Evolutionary conservation across 805 yeast species (phyloP), one percentile per base, ranked within the genome.

Genomic region (Yamadazyma kitorensis): DNA sequence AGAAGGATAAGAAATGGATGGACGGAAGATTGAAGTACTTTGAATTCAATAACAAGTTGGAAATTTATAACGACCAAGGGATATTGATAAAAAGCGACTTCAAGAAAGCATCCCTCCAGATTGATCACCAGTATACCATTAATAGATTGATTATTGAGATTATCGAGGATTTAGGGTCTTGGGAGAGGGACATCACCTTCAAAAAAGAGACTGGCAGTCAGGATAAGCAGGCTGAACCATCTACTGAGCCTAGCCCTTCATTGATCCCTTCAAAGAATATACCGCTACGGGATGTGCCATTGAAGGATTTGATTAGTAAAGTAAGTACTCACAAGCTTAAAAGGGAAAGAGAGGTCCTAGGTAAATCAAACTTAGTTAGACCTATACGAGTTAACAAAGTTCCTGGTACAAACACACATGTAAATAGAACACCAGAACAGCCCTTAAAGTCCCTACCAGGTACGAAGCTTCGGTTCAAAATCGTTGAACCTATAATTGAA

Each of bases 1-100:
- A 76, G 46, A 72, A 65, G 38, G 64, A 59, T 29, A 74, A 75
- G 45, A 55, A 55, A 38, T 76, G 80, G 80, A 59, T 59, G 36
- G 82, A 76, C 45, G 80, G 80, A 1, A 56, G 47, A 8, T 47
- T 74, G 34, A 59, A 60, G 36, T 61, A 55, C 48, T 76, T 69
- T 48, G 66, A 64, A 43, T 61, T 72, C 45, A 76, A 76, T 50
- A 65, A 66, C 27, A 73, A 74, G 45, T 36, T 74, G 8, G 70
- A 71, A 33, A 51, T 75, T 14, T 55, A 50, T 31, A 65, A 64
- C 39, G 68, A 60, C 11, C 57, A 57, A 15, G 54, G 52, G 15
- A 49, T 53, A 20, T 45, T 69, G 36, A 52, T 67, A 22, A 52
- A 53, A 21, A 39, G 62, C 14, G 71, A 67, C 44, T 59, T 66